Evolutionary conservation across 306 rosid species (phyloP), one percentile per base, ranked within the genome.

Genomic region (Castanopsis chinensis): DNA sequence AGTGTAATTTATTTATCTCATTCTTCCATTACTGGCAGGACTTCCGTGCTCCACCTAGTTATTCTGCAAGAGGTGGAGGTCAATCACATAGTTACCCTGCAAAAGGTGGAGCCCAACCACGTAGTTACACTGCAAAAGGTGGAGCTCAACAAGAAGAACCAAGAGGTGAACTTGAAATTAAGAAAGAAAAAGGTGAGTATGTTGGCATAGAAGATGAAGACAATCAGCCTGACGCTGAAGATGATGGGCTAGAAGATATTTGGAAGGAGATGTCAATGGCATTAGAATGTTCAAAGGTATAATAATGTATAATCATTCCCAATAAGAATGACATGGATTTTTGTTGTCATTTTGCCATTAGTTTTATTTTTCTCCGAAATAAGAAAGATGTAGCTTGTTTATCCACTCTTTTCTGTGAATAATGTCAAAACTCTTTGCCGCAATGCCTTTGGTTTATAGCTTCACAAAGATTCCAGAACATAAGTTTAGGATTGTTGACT

Each of bases 191-290:
- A 80, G 98, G 99, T 87, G 84, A 85, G 79, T 95, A 90, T 78
- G 51, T 90, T 70, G 97, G 98, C 79, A 83, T 88, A 12, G 86
- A 82, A 35, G 96, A 89, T 68, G 92, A 86, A 49, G 87, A 72
- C n/a, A 68, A 80, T 76, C 69, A 76, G 18, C 51, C n/a, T 58
- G 83, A 80, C 32, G 27, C 64, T 17, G 84, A 73, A 83, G 96
- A 90, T 61, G 98, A 91, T 35, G 98, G 90, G 41, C 84, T 93
- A 13, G 89, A 69, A 2, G 96, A 95, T 79, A 88, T 92, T 49
- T 95, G 99, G 99, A 91, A 82, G 77, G 98, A 95, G 73, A 87
- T 93, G 97, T 84, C 93, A 18, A 86, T 93, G 94, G 90, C 89
- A 0, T 82, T 93, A 71, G 98, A 95, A 83, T 77, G 84, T 79